Evolutionary conservation across 441 rosid genomes (phyloP).

Genomic region (Gossypium gossypioides): DNA sequence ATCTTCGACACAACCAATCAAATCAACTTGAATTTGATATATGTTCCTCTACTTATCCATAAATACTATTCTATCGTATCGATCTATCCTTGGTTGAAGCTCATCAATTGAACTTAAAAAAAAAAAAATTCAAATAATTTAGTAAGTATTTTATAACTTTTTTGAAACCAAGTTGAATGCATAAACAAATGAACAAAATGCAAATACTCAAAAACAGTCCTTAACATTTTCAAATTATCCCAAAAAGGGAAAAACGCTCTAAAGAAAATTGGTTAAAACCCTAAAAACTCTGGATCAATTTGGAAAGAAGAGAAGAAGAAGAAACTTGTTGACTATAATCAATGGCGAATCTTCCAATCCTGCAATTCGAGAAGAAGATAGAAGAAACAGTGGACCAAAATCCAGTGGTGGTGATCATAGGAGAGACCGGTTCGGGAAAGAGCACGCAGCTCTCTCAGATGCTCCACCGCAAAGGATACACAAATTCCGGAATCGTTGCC

Average conservation of each 20-base stretch:
- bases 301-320: not conserved
- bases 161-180: too few relatives aligned
- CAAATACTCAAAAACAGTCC: too few relatives aligned
- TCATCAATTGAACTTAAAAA: too few relatives aligned
- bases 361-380: slow-evolving; percentile 70
- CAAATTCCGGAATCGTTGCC: slow-evolving; percentile 62
- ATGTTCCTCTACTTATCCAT: too few relatives aligned
- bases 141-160: too few relatives aligned
- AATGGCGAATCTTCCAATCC: slow-evolving; percentile 77
- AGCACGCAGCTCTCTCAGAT: slow-evolving; percentile 99
- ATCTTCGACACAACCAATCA: too few relatives aligned
- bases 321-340: not conserved
- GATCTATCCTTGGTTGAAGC: too few relatives aligned
- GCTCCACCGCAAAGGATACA: slow-evolving; percentile 68
- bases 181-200: too few relatives aligned
- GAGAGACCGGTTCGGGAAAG: slow-evolving; percentile 93
- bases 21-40: too few relatives aligned
- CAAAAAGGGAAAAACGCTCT: not conserved
- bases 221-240: too few relatives aligned
- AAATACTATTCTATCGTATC: rapidly evolving
- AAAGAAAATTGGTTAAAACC: not conserved
- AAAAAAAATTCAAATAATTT: too few relatives aligned
- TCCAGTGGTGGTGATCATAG: slow-evolving; percentile 71
- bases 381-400: slow-evolving; percentile 58
- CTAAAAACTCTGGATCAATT: not conserved